phyloP scores from a whole-genome alignment of 257 asterid species.

The Gentiana straminea region DNA sequence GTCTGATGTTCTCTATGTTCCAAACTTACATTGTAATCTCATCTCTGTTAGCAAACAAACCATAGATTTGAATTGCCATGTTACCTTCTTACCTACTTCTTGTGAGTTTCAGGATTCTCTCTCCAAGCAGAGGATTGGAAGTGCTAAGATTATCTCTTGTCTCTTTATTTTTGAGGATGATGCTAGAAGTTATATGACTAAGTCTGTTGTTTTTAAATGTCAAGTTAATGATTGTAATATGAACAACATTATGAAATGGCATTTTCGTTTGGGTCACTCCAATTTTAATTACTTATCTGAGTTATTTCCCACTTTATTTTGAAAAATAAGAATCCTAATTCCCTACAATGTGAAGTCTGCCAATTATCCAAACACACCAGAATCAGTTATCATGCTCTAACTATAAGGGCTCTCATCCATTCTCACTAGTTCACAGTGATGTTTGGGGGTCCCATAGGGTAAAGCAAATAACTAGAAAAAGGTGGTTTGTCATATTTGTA shows the following conservation, averaged over 20 bases:
- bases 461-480: too few relatives aligned
- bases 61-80: neutral
- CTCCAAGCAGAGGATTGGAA: neutral
- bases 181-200: neutral
- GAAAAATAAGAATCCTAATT: neutral
- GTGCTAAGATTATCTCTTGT: neutral
- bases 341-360: conserved; percentile 1
- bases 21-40: neutral
- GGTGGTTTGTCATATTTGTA: too few relatives aligned
- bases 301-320: neutral
- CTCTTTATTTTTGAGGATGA: neutral
- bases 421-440: too few relatives aligned
- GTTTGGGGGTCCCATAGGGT: too few relatives aligned
- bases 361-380: neutral
- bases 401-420: too few relatives aligned
- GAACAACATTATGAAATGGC: neutral
- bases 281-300: neutral
- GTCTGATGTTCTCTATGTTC: neutral
- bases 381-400: neutral
- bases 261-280: neutral
- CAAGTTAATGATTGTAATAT: too few relatives aligned
- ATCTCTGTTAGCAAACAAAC: neutral
- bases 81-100: neutral
- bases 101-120: neutral
- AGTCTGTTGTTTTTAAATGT: neutral